Percentiles rank a stretch among this genome's conserved stretches.
phyloP scores from a whole-genome alignment of 2,329 filamentous ascomycete species.

The Cladosporium velox region DNA sequence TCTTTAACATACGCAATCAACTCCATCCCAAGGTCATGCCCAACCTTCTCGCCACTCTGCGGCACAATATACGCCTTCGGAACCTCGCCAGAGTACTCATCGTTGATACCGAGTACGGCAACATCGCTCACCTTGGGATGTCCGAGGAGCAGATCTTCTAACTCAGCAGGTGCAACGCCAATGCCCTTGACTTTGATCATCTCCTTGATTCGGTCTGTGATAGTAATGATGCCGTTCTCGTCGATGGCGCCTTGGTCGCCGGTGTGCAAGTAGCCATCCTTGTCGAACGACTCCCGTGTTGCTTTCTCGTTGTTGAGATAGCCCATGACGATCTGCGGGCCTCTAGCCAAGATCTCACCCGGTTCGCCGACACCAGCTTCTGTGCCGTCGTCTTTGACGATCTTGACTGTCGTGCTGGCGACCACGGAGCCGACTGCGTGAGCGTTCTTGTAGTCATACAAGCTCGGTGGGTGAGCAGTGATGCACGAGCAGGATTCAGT shows the following conservation, averaged over 20 bases:
- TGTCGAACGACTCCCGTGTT: slow-evolving; percentile 47
- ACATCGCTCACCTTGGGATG: slow-evolving; percentile 59
- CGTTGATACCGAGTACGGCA: slow-evolving; percentile 56
- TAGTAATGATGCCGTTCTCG: slow-evolving; percentile 57
- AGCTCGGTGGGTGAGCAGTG: slow-evolving; percentile 59
- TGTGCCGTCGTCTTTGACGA: slow-evolving; percentile 58
- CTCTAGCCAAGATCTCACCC: slow-evolving; percentile 43
- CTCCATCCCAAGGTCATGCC: slow-evolving; percentile 44
- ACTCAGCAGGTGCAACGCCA: slow-evolving; percentile 61
- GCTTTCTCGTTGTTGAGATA: slow-evolving; percentile 33
- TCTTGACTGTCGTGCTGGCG: slow-evolving; percentile 61
- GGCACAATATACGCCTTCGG: slow-evolving; percentile 61
- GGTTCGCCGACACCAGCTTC: slow-evolving; percentile 56
- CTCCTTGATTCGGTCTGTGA: slow-evolving; percentile 63
- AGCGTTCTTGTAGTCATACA: slow-evolving; percentile 60
- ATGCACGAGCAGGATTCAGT: slow-evolving; percentile 66
- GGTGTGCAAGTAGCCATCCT: slow-evolving; percentile 56
- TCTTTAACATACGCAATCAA: slow-evolving; percentile 64
- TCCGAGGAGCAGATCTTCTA: slow-evolving; percentile 61
- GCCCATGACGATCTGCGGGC: slow-evolving; percentile 34
- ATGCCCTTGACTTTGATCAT: slow-evolving; percentile 68
- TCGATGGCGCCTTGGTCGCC: slow-evolving; percentile 58
- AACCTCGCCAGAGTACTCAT: slow-evolving; percentile 59
- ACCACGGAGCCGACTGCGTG: slow-evolving; percentile 59
- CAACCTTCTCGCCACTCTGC: slow-evolving; percentile 35